Conservation (phyloP, 495 filamentous ascomycete genomes). For the Astrothelium macrocarpum region DNA sequence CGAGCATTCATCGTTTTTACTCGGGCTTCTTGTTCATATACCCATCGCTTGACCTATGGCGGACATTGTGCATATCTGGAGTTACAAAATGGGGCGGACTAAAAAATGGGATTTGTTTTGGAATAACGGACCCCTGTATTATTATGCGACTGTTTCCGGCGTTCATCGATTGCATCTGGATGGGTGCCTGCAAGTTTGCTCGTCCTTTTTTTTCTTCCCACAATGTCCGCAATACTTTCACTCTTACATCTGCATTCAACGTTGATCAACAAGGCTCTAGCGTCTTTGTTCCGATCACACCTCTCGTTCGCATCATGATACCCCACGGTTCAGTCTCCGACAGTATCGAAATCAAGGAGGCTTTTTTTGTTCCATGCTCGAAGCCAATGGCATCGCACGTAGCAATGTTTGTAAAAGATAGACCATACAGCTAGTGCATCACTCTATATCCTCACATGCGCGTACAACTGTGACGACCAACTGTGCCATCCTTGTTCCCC, state of each 20-base stretch:
- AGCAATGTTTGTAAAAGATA: neutral
- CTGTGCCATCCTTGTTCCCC: neutral
- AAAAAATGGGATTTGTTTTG: neutral
- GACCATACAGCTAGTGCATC: neutral
- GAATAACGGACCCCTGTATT: neutral
- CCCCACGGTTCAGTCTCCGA: neutral
- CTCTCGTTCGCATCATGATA: slow-evolving; percentile 7
- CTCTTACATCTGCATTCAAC: slow-evolving; percentile 1
- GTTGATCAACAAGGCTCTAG: neutral
- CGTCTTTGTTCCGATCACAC: neutral
- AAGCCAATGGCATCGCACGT: neutral
- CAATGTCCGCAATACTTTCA: neutral
- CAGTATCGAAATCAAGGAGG: neutral
- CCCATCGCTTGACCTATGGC: neutral
- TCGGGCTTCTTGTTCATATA: slow-evolving; percentile 7
- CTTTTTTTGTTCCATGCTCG: neutral
- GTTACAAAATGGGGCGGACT: neutral
- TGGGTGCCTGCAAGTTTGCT: neutral
- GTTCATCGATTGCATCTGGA: neutral
- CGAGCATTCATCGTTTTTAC: neutral
- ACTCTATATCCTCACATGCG: neutral
- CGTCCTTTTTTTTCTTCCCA: neutral
- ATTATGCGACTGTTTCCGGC: neutral
- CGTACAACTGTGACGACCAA: neutral
- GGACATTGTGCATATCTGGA: slow-evolving; percentile 2